phyloP scores from a whole-genome alignment of 2,329 filamentous ascomycete species.

The Coniochaeta sp. region DNA sequence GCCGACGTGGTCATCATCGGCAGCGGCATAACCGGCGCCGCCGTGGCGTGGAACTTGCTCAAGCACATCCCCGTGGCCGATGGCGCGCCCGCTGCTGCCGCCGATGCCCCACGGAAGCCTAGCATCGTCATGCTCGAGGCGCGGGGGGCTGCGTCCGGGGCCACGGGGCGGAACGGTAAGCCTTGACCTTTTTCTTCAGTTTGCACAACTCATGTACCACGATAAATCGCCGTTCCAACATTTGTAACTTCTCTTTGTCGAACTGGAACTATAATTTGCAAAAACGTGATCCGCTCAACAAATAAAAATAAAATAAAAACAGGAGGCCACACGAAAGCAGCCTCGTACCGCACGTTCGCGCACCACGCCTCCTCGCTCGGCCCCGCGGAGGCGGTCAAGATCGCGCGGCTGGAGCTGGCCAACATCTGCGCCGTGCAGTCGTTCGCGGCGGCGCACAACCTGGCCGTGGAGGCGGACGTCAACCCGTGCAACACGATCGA shows the following conservation, averaged over 20 bases:
- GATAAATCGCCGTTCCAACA: too few species aligned
- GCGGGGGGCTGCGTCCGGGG: conserved; percentile 57
- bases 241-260: too few species aligned
- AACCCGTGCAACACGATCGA: conserved; percentile 47
- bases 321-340: conserved; percentile 36
- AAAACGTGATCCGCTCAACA: too few species aligned
- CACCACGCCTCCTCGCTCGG: conserved; percentile 37
- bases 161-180: conserved; percentile 51
- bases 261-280: too few species aligned
- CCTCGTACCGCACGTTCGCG: conserved; percentile 40
- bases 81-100: neutral
- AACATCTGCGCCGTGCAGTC: conserved; percentile 48
- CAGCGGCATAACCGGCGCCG: conserved; percentile 57
- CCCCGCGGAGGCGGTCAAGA: conserved; percentile 38
- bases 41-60: conserved; percentile 46
- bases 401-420: conserved; percentile 42
- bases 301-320: neutral
- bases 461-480: conserved; percentile 39
- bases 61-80: conserved; percentile 1
- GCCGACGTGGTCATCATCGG: conserved; percentile 58
- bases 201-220: too few species aligned
- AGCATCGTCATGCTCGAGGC: conserved; percentile 58
- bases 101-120: conserved; percentile 9
- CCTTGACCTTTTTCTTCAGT: neutral
- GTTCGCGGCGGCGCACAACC: conserved; percentile 36